A percentile compares a stretch with the other conserved stretches of the same genome.
phyloP scores from a whole-genome alignment of 257 asterid species.

The Mentha longifolia region DNA sequence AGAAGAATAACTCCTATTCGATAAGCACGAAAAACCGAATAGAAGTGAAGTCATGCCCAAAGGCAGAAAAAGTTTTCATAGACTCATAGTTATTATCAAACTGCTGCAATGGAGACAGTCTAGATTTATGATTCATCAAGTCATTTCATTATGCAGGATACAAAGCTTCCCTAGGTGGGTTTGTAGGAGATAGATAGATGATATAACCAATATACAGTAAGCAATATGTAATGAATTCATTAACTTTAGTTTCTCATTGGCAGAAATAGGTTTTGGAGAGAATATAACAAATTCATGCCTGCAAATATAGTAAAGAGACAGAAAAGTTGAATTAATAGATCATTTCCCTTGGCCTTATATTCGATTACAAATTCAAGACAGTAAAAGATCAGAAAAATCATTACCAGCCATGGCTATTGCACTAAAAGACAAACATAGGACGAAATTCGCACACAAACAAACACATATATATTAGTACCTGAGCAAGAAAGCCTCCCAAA shows the following conservation, averaged over 20 bases:
- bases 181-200: no score
- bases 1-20: neutral
- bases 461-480: constrained; percentile 46
- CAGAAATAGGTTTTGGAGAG: constrained; percentile 6
- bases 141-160: neutral
- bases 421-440: neutral
- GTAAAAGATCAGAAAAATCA: constrained; percentile 2
- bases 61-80: neutral
- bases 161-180: neutral
- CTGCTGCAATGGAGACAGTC: neutral
- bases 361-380: constrained; percentile 1
- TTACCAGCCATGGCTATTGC: neutral
- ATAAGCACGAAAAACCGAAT: neutral
- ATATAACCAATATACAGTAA: no score
- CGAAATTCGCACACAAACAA: neutral
- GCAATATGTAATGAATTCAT: neutral
- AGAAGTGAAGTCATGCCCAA: constrained; percentile 9
- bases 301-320: neutral
- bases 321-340: neutral
- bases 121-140: neutral
- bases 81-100: neutral
- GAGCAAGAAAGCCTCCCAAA: constrained; percentile 87
- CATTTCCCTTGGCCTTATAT: constrained; percentile 17
- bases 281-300: constrained; percentile 14
- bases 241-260: neutral